Conservation (phyloP, 1,284 basidiomycete genomes). For the Ustilago loliicola region DNA sequence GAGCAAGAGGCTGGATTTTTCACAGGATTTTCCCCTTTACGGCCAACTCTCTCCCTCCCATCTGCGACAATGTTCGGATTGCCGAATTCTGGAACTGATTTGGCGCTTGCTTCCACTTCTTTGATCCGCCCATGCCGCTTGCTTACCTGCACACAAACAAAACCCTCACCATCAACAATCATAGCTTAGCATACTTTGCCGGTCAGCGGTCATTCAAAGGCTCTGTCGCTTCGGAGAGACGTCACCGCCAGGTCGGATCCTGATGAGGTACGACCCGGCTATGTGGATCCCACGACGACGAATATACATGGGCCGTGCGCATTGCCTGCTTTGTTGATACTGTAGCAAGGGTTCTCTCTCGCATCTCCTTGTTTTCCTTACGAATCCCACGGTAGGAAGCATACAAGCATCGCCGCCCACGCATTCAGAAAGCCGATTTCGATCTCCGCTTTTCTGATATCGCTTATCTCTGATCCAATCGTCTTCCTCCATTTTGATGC, state of each 20-base stretch:
- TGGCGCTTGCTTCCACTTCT: background rate
- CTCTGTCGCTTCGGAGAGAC: too few relatives aligned
- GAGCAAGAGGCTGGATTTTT: background rate
- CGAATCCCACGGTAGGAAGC: background rate
- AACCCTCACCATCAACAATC: background rate
- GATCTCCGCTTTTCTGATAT: constrained; percentile 23
- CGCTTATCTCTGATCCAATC: constrained; percentile 24
- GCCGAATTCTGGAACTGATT: background rate
- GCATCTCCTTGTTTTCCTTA: background rate
- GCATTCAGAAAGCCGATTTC: background rate
- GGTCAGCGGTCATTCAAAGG: constrained; percentile 9
- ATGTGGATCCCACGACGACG: too few relatives aligned
- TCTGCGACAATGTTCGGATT: constrained; percentile 8
- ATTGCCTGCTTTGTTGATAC: background rate
- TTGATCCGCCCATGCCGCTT: background rate
- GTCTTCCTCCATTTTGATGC: constrained; percentile 3
- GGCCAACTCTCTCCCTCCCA: background rate
- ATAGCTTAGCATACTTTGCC: constrained; percentile 3
- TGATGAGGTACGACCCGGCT: background rate
- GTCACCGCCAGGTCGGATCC: background rate
- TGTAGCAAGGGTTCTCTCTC: background rate
- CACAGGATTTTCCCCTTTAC: background rate
- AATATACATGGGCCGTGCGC: background rate
- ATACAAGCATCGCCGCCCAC: background rate
- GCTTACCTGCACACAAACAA: background rate